phyloP scores from a whole-genome alignment of 768 basidiomycete species.

The Hydnum rufescens region DNA sequence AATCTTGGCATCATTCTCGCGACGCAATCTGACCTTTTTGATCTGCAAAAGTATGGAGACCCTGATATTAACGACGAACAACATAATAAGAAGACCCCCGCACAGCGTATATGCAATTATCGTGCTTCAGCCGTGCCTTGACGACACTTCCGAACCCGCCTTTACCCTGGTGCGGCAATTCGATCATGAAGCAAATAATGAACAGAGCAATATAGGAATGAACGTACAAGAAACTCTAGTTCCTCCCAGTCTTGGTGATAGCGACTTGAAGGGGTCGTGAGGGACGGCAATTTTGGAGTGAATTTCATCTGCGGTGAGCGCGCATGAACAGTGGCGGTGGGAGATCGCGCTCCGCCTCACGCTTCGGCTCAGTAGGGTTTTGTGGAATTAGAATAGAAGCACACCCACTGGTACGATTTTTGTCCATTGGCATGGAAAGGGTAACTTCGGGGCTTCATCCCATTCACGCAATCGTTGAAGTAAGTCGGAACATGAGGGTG shows the following conservation, averaged over 20 bases:
- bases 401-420: too few relatives aligned
- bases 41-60: constrained; percentile 25
- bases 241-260: constrained; percentile 95
- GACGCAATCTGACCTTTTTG: constrained; percentile 73
- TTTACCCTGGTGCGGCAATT: constrained; percentile 32
- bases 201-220: background rate
- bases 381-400: too few relatives aligned
- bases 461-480: constrained; percentile 1
- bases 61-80: background rate
- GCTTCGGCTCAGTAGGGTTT: too few relatives aligned
- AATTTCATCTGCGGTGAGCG: background rate
- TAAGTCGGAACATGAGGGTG: constrained; percentile 3
- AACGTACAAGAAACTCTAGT: constrained; percentile 52
- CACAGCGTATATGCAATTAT: constrained; percentile 69
- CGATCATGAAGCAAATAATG: constrained; percentile 1
- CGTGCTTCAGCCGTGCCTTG: constrained; percentile 79
- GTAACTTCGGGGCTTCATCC: background rate
- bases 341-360: background rate
- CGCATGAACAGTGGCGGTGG: background rate
- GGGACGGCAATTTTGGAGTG: background rate
- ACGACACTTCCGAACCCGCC: constrained; percentile 89
- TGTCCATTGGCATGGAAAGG: too few relatives aligned
- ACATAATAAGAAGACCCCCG: constrained; percentile 11
- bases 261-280: constrained; percentile 39
- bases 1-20: constrained; percentile 69